phyloP scores from a whole-genome alignment of 495 filamentous ascomycete species.

The Penicillium antarcticum region DNA sequence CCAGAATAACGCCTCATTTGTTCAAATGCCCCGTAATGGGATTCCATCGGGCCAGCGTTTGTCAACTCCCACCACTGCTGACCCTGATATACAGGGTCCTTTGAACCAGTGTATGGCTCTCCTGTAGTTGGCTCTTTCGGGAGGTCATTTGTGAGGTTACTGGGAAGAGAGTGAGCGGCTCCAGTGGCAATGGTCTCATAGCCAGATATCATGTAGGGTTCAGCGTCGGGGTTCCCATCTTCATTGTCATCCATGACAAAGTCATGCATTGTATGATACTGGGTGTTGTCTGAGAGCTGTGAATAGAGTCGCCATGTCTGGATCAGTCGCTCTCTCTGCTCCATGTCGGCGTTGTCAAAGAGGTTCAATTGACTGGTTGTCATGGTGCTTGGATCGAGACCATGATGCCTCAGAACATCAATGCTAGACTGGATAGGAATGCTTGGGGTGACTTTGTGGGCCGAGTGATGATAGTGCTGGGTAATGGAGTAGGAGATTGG shows the following conservation, averaged over 20 bases:
- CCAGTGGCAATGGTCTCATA: constrained; percentile 54
- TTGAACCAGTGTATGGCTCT: constrained; percentile 49
- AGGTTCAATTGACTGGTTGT: constrained; percentile 57
- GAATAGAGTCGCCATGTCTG: constrained; percentile 65
- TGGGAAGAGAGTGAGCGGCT: not conserved
- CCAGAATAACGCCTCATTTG: constrained; percentile 29
- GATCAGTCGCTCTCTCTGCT: constrained; percentile 57
- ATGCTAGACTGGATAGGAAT: not conserved
- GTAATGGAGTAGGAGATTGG: constrained; percentile 63
- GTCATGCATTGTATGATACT: constrained; percentile 50
- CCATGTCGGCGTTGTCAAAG: constrained; percentile 55
- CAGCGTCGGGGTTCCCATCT: constrained; percentile 38
- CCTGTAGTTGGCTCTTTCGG: constrained; percentile 35
- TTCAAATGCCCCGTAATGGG: constrained; percentile 54
- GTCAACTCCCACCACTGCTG: constrained; percentile 48
- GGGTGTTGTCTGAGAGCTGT: constrained; percentile 27
- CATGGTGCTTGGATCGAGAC: constrained; percentile 52
- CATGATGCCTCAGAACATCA: constrained; percentile 44
- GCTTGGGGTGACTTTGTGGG: constrained; percentile 42
- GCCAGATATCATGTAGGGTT: constrained; percentile 70
- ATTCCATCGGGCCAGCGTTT: constrained; percentile 48
- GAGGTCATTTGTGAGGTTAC: no score
- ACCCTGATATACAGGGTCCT: constrained; percentile 58
- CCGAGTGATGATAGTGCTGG: constrained; percentile 74
- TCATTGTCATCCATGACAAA: constrained; percentile 27